Conservation (phyloP, 192 early-diverging fungal species). For the Coemansia sp. region DNA sequence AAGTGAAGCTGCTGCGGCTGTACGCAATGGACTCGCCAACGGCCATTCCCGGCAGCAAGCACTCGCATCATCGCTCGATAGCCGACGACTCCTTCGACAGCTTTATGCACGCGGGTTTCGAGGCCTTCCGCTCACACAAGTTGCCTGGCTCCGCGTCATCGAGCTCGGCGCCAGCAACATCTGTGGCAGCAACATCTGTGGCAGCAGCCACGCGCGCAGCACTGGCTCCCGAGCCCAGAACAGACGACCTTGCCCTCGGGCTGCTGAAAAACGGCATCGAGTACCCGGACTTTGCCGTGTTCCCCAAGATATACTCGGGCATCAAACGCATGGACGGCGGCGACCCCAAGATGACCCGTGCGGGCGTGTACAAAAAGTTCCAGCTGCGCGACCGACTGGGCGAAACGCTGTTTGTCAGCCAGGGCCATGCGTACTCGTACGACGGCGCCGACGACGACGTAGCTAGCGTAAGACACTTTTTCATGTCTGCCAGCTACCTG, state of each 20-base stretch:
- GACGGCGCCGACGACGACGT: constrained; percentile 18
- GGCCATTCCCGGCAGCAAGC: too few species aligned
- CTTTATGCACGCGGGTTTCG: constrained; percentile 2
- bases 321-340: constrained; percentile 23
- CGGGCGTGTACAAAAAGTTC: constrained; percentile 47
- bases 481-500: constrained; percentile 41
- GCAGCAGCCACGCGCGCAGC: constrained; percentile 3
- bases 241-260: constrained; percentile 1
- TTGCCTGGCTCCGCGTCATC: neutral
- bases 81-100: neutral
- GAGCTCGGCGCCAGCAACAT: too few species aligned
- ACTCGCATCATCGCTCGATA: neutral
- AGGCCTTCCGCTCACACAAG: constrained; percentile 7
- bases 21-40: too few species aligned
- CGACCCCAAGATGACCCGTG: constrained; percentile 15
- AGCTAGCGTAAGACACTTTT: constrained; percentile 29
- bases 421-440: constrained; percentile 31
- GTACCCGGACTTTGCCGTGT: constrained; percentile 30
- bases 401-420: constrained; percentile 23
- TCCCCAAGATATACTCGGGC: constrained; percentile 42
- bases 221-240: neutral
- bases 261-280: constrained; percentile 21
- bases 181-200: neutral
- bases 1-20: neutral
- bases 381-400: constrained; percentile 39